A percentile compares a stretch with the other conserved stretches of the same genome.
phyloP scores from a whole-genome alignment of 495 filamentous ascomycete species.

The Penicillium bialowiezense region DNA sequence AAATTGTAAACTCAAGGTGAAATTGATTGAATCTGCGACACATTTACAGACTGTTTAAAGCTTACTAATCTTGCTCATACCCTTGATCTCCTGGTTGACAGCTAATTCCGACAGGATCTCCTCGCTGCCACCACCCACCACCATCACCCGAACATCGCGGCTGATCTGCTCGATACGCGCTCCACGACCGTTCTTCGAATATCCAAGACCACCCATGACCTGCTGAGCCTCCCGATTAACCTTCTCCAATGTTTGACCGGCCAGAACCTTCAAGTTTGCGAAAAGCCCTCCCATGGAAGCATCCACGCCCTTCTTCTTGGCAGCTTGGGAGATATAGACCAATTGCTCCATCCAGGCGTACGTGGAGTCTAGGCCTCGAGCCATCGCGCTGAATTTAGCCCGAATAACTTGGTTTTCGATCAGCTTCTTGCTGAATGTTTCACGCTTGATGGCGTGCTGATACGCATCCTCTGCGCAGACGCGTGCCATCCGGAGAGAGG shows the following conservation, averaged over 20 bases:
- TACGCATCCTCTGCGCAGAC: constrained; percentile 39
- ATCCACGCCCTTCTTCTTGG: constrained; percentile 15
- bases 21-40: too few species aligned
- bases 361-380: constrained; percentile 32
- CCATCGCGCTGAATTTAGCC: constrained; percentile 36
- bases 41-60: constrained; percentile 1
- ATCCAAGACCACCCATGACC: constrained; percentile 51
- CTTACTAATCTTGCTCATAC: constrained; percentile 17
- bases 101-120: constrained; percentile 51
- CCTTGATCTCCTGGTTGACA: constrained; percentile 40
- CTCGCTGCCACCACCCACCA: constrained; percentile 52
- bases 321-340: constrained; percentile 29
- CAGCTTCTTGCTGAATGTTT: constrained; percentile 41
- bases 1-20: too few species aligned
- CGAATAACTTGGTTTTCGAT: constrained; percentile 39
- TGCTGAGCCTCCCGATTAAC: constrained; percentile 53
- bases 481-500: constrained; percentile 33
- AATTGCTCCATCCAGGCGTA: constrained; percentile 40
- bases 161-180: constrained; percentile 49
- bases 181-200: constrained; percentile 41
- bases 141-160: constrained; percentile 48
- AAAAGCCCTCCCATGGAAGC: constrained; percentile 34
- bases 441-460: constrained; percentile 33
- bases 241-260: constrained; percentile 46
- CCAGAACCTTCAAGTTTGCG: constrained; percentile 44